Conservation (phyloP, 257 asterid genomes). For the Solanum microdontum region DNA sequence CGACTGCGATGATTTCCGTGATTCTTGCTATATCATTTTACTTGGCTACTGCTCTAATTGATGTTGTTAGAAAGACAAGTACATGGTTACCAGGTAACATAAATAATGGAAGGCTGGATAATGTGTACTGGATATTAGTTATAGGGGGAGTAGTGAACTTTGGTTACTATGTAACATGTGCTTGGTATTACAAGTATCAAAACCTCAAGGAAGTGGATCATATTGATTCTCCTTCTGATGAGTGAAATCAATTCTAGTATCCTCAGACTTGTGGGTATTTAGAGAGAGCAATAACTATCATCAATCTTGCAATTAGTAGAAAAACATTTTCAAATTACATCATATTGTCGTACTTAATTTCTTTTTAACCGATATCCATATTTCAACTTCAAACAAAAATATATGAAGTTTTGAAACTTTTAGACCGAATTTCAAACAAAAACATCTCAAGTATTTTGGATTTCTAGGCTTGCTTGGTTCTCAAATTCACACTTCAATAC, state of each 20-base stretch:
- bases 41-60: slow-evolving; percentile 2
- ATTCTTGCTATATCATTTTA: slow-evolving; percentile 20
- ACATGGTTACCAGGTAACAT: slow-evolving; percentile 19
- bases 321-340: too few relatives aligned
- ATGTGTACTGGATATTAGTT: slow-evolving; percentile 11
- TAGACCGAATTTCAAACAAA: not conserved
- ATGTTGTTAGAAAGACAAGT: not conserved
- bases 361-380: not conserved
- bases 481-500: too few relatives aligned
- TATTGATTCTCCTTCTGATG: not conserved
- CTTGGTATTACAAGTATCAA: slow-evolving; percentile 1
- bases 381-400: too few relatives aligned
- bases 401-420: not conserved
- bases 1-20: slow-evolving; percentile 47
- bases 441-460: too few relatives aligned
- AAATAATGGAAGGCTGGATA: slow-evolving; percentile 15
- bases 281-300: not conserved
- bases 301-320: not conserved
- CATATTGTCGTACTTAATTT: too few relatives aligned
- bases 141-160: slow-evolving; percentile 3
- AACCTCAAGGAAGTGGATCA: not conserved
- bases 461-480: too few relatives aligned
- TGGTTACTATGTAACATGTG: slow-evolving; percentile 1
- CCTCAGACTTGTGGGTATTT: not conserved
- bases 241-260: not conserved